Evolutionary conservation across 805 yeast species (phyloP).

Genomic region (Sugiyamaella boreocaroliniensis): DNA sequence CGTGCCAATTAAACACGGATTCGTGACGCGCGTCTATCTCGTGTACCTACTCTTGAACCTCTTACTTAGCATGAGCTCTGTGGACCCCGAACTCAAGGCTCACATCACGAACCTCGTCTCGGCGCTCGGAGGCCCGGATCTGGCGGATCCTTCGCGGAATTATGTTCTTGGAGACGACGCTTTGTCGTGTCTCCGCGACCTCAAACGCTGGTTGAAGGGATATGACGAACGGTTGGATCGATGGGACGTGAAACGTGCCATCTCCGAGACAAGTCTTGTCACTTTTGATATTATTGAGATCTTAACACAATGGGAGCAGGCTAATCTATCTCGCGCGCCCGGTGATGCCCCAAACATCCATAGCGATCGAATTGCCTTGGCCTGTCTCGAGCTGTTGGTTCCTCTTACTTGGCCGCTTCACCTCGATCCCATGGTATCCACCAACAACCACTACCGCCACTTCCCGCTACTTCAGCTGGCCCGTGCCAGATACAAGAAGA

Average conservation of each 20-base stretch:
- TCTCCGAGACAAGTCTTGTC: slow-evolving; percentile 72
- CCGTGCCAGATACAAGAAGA: slow-evolving; percentile 66
- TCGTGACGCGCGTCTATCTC: neutral
- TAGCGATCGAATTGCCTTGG: slow-evolving; percentile 58
- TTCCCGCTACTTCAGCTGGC: slow-evolving; percentile 57
- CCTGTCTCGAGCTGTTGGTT: slow-evolving; percentile 73
- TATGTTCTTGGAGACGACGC: slow-evolving; percentile 88
- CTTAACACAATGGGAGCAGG: slow-evolving; percentile 61
- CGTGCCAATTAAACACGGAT: neutral
- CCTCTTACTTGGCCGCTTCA: slow-evolving; percentile 82
- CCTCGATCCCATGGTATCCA: slow-evolving; percentile 49
- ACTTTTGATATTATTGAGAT: slow-evolving; percentile 68
- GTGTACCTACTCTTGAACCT: neutral
- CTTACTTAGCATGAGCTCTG: slow-evolving; percentile 2
- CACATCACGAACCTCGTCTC: slow-evolving; percentile 76
- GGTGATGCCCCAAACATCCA: slow-evolving; percentile 21
- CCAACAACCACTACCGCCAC: slow-evolving; percentile 49
- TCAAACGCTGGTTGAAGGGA: slow-evolving; percentile 78
- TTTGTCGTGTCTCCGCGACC: slow-evolving; percentile 73
- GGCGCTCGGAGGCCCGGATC: slow-evolving; percentile 87
- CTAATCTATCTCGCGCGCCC: slow-evolving; percentile 18
- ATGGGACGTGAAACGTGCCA: slow-evolving; percentile 81
- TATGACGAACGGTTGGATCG: slow-evolving; percentile 69
- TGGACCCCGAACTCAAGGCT: slow-evolving; percentile 38
- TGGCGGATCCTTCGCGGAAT: slow-evolving; percentile 42